A percentile compares a stretch with the other conserved stretches of the same genome.
Evolutionary conservation across 2,329 filamentous ascomycete genomes (phyloP).

Genomic region (Alternaria arborescens): DNA sequence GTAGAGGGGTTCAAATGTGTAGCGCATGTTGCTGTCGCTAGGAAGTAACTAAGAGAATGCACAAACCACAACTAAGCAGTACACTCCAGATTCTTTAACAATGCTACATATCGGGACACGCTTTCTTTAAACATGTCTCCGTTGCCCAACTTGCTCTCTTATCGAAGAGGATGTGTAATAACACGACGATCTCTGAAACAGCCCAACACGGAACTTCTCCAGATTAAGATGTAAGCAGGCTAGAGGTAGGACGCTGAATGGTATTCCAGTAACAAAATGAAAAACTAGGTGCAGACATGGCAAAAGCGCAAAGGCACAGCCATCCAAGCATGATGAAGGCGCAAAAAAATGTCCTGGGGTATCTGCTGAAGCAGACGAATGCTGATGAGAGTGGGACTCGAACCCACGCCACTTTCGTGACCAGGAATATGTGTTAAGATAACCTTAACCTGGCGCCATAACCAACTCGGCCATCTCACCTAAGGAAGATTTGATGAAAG

Average conservation of each 20-base stretch:
- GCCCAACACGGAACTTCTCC: neutral
- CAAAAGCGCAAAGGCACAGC: neutral
- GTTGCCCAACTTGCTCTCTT: neutral
- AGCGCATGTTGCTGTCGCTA: constrained; percentile 18
- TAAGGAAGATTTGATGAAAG: neutral
- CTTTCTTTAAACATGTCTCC: neutral
- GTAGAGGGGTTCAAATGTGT: constrained; percentile 15
- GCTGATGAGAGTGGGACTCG: constrained; percentile 53
- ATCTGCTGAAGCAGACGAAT: constrained; percentile 38
- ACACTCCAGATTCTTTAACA: neutral
- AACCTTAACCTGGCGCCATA: constrained; percentile 47
- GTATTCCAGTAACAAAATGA: neutral
- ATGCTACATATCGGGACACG: neutral
- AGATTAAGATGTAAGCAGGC: neutral
- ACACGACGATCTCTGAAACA: neutral
- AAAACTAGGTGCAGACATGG: neutral
- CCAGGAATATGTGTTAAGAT: constrained; percentile 42
- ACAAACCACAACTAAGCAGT: neutral
- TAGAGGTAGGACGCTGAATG: too few relatives aligned
- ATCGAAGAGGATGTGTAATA: neutral
- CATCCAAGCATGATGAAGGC: too few relatives aligned
- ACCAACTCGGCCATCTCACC: constrained; percentile 33
- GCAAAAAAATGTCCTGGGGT: constrained; percentile 34
- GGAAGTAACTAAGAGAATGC: constrained; percentile 4
- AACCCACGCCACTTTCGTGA: constrained; percentile 53